phyloP scores from a whole-genome alignment of 768 basidiomycete species.

The Russula sp. region DNA sequence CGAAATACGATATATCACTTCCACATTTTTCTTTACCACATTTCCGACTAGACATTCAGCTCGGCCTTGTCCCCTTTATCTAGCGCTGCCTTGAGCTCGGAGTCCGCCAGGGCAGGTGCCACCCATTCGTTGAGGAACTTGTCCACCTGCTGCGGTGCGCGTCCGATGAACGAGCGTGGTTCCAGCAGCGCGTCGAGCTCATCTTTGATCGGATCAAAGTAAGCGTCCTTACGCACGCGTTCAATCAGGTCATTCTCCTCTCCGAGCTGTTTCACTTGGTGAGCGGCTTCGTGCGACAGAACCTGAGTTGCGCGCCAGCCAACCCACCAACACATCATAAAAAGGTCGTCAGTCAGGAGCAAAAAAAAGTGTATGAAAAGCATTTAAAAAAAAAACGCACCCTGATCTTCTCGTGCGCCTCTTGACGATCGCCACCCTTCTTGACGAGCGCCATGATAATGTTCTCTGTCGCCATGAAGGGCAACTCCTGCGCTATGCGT shows the following conservation, averaged over 20 bases:
- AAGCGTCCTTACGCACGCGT: conserved; percentile 69
- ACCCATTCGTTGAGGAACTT: conserved; percentile 85
- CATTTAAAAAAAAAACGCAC: conserved; percentile 32
- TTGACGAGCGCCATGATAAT: conserved; percentile 99
- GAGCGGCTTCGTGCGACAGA: conserved; percentile 88
- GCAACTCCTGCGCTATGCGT: conserved; percentile 88
- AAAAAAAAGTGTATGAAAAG: conserved; percentile 11
- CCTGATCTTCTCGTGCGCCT: conserved; percentile 93
- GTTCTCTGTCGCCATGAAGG: conserved; percentile 99
- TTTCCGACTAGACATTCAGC: conserved; percentile 40
- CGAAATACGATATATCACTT: too few relatives aligned
- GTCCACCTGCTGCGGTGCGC: conserved; percentile 94
- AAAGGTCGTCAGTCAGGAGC: not conserved
- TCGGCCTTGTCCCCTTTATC: conserved; percentile 51
- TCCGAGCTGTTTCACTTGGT: conserved; percentile 92
- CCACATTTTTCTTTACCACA: not conserved
- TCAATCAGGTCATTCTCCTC: conserved; percentile 94
- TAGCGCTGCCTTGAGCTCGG: conserved; percentile 49
- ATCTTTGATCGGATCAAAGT: conserved; percentile 81
- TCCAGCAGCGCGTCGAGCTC: conserved; percentile 77
- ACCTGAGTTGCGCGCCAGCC: conserved; percentile 40
- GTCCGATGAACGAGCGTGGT: conserved; percentile 82
- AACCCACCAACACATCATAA: not conserved
- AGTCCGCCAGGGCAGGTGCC: conserved; percentile 61
- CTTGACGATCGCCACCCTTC: conserved; percentile 90